Evolutionary conservation across 495 filamentous ascomycete genomes (phyloP).

Genomic region (Hypoxylon cercidicola): DNA sequence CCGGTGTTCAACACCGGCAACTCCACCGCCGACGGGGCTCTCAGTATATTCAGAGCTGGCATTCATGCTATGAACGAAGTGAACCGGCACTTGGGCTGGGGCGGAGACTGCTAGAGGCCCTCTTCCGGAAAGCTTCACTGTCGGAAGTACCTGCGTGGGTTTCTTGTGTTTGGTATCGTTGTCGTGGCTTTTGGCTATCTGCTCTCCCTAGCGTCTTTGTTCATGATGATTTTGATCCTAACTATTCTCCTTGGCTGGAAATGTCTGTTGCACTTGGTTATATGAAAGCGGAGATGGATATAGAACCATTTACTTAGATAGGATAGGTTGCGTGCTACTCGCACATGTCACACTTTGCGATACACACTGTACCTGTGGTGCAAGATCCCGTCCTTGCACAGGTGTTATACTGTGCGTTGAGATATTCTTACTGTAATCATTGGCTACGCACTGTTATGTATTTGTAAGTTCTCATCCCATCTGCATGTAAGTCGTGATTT

Average conservation of each 20-base stretch:
- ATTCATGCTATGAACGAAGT: slow-evolving; percentile 56
- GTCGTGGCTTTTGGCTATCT: slow-evolving; percentile 11
- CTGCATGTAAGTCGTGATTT: slow-evolving; percentile 8
- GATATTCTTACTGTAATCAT: too few species aligned
- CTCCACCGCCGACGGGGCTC: slow-evolving; percentile 42
- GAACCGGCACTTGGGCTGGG: slow-evolving; percentile 60
- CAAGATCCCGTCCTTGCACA: not conserved
- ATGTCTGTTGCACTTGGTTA: slow-evolving; percentile 15
- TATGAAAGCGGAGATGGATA: not conserved
- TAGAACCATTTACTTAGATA: slow-evolving; percentile 25
- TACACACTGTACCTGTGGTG: slow-evolving; percentile 3
- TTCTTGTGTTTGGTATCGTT: slow-evolving; percentile 15
- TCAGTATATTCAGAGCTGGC: slow-evolving; percentile 49
- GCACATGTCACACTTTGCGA: not conserved
- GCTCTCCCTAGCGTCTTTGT: slow-evolving; percentile 13
- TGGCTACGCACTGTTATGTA: not conserved
- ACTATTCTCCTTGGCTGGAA: slow-evolving; percentile 11
- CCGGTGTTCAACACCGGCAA: slow-evolving; percentile 38
- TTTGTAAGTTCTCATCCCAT: not conserved
- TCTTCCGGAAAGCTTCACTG: slow-evolving; percentile 2
- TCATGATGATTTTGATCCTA: slow-evolving; percentile 8
- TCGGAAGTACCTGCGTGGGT: not conserved
- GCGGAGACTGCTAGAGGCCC: slow-evolving; percentile 44
- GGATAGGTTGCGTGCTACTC: not conserved
- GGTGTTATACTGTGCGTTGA: not conserved